phyloP scores from a whole-genome alignment of 1,284 basidiomycete species.

The Thecaphora frezii region DNA sequence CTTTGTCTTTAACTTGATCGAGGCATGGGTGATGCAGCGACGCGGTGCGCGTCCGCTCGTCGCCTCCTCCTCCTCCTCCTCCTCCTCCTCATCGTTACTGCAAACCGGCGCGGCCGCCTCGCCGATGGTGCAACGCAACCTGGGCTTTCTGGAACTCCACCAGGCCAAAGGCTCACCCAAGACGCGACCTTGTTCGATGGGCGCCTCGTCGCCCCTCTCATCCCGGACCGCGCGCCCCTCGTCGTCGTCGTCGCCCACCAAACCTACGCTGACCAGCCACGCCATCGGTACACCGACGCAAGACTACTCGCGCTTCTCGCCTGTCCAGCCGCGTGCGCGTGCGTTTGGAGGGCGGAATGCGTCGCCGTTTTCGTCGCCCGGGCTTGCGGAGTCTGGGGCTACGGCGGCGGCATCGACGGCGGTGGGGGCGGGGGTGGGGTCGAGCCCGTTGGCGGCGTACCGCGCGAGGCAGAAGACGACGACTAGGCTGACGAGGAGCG shows the following conservation, averaged over 20 bases:
- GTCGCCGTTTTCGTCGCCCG: not conserved
- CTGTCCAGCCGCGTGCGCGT: constrained; percentile 2
- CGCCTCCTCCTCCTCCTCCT: not conserved
- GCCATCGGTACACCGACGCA: not conserved
- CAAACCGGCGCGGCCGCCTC: not conserved
- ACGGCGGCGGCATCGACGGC: no score
- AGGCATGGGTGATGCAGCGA: constrained; percentile 8
- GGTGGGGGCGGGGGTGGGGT: constrained; percentile 65
- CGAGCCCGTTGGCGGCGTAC: constrained; percentile 65
- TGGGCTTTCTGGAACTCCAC: not conserved
- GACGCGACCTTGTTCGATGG: constrained; percentile 17
- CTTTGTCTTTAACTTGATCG: constrained; percentile 28
- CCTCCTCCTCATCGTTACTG: not conserved
- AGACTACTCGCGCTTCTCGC: constrained; percentile 33
- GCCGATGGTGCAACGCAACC: not conserved
- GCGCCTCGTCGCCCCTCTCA: constrained; percentile 26
- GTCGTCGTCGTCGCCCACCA: not conserved
- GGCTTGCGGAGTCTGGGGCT: no score
- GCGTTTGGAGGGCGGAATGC: constrained; percentile 1
- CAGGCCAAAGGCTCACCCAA: constrained; percentile 26
- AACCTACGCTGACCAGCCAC: no score
- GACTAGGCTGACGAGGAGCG: not conserved
- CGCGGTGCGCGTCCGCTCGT: not conserved
- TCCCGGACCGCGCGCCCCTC: not conserved
- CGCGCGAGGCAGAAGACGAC: constrained; percentile 63